Evolutionary conservation across 2,329 filamentous ascomycete genomes (phyloP), one percentile per base, ranked within the genome.

Genomic region (Leptosphaerulina australis): DNA sequence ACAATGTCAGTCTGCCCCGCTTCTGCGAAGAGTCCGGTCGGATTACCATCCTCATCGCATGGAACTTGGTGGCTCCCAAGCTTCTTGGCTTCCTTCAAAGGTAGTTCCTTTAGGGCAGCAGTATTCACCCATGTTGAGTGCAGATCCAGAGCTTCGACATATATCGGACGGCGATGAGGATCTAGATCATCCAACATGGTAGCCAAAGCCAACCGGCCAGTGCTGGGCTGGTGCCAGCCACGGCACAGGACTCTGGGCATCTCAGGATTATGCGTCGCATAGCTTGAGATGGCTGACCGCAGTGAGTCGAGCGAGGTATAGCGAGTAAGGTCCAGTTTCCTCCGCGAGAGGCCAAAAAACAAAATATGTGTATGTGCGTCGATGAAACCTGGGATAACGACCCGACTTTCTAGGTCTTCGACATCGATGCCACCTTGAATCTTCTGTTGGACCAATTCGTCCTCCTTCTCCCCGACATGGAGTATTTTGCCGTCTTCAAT

Each of bases 321-420:
- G 17, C 53, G 20, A 24, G 73, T 71, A 2, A 82, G 71, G 33
- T 74, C 70, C 25, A 77, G 67, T 60, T 81, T 81, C 52, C 72
- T 71, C 15, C 81, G 71, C 1, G 78, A 75, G 59, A 79, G 75
- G 6, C 79, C 80, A 35, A 81, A 74, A 29, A 79, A 74, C 44
- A 81, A 72, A 5, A 82, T 67, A 62, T 82, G 80, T 67, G 81
- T 78, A 61, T 82, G 80, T 0, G 78, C 79, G 52, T 82, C 80
- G 38, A 82, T 74, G 58, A 82, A 81, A 12, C 79, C 79, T 0
- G 80, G 79, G 2, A 82, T 66, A 11, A 81, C 68, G 2, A 73
- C 56, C 2, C 61, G 64, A 12, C 64, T 43, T 10, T 68, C 28
- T 7, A 77, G 53, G 40, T 76, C 70, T 30, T 5, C 64, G 24